These are phyloP conservation scores for Eudorina sp. DNA, from an alignment of 139 green algal genomes.

Conservation along the genomic window DNA sequence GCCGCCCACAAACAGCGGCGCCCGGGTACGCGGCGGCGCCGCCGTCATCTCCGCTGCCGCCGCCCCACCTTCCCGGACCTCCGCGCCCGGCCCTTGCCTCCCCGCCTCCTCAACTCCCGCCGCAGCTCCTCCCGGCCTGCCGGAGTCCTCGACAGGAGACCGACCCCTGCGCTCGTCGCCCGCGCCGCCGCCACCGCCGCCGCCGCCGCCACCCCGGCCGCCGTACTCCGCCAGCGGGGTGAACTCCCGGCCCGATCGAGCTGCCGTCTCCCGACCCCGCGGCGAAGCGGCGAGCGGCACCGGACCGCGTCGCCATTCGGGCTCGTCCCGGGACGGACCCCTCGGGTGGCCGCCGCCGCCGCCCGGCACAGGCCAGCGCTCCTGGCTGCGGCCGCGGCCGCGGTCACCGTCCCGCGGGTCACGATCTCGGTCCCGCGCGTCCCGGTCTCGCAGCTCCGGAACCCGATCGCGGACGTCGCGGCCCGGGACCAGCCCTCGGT, in stretches of 20 bases:
- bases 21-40: neutral
- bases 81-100: neutral
- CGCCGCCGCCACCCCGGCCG: neutral
- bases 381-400: neutral
- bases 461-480: neutral
- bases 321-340: neutral
- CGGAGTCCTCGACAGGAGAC: neutral
- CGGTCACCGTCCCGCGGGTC: neutral
- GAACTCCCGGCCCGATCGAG: neutral
- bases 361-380: neutral
- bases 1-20: conserved; percentile 21
- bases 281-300: neutral
- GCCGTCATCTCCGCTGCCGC: neutral
- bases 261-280: neutral
- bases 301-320: neutral
- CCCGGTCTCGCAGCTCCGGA: neutral
- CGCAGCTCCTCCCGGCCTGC: neutral
- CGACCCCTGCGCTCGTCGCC: neutral
- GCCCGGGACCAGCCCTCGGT: neutral
- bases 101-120: neutral
- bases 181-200: neutral
- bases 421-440: neutral
- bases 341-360: neutral
- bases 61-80: neutral
- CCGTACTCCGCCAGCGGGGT: neutral